Evolutionary conservation across 1,139 yeast species (phyloP), one percentile per base, ranked within the genome.

Genomic region (Keqinozyma sinolaborantium): DNA sequence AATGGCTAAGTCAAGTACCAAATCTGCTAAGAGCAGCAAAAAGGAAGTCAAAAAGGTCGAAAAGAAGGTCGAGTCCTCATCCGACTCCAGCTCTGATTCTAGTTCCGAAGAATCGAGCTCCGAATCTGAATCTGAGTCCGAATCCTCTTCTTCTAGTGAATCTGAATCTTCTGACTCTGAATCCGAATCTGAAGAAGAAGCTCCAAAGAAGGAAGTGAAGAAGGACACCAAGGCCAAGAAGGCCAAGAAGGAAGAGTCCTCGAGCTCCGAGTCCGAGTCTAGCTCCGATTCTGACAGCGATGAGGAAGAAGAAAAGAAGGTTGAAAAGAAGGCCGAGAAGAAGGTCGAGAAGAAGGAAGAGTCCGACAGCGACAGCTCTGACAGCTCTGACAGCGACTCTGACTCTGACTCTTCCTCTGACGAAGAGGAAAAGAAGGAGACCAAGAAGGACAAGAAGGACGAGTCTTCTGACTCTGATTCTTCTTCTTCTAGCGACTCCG

Each of bases 1-100:
- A 32, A 59, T 59, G 64, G 64, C 63, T 45, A 58, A 56, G 44
- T 39, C 60, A 43, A 45, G 51, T 25, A 46, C 42, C 26, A 50
- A 57, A 42, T 47, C 55, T 23, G 39, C 54, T 24, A 56, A 58
- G 39, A 48, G 46, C 30, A 45, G 45, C 26, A 40, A 39, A 34
- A 60, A 50, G 40, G 36, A 39, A 18, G 37, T 29, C 19, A 31
- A 41, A 34, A 48, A 40, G 44, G 38, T 26, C 30, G 43, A 32
- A 36, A 40, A 33, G 42, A 47, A 49, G 31, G 44, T 38, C 25
- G 54, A 44, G 31, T 45, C 55, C 24, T 21, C 28, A 14, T 24
- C 24, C 19, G 27, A 26, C 28, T 53, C 61, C 26, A 52, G 45
- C 18, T 26, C 30, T 23, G 47, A 56, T 29, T 55, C 51, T 23